Percentiles rank a stretch among this genome's conserved stretches.
These are phyloP conservation scores for Lomentospora prolificans DNA, from an alignment of 2,329 filamentous ascomycete species.

Conservation along the genomic window DNA sequence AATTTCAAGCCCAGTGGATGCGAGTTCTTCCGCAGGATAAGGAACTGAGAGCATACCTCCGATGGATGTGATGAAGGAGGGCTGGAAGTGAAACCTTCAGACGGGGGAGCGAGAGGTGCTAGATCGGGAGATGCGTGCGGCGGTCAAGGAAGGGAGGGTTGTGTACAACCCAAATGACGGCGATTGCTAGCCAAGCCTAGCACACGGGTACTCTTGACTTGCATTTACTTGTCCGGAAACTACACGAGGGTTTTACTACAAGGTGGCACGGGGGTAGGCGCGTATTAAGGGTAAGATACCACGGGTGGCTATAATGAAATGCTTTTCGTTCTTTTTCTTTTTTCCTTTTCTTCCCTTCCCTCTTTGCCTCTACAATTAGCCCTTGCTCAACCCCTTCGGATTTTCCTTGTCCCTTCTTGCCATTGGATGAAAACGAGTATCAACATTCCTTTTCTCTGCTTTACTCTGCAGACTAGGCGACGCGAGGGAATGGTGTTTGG, in stretches of 20 bases:
- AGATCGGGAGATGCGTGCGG: slow-evolving; percentile 39
- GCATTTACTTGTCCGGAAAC: background rate
- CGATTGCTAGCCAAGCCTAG: slow-evolving; percentile 12
- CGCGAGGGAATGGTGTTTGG: background rate
- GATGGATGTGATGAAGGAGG: slow-evolving; percentile 87
- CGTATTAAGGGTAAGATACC: background rate
- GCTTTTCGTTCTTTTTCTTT: background rate
- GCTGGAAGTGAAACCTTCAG: slow-evolving; percentile 67
- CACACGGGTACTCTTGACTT: background rate
- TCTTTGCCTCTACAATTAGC: background rate
- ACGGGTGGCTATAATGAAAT: background rate
- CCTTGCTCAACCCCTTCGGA: too few relatives aligned
- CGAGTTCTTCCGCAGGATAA: slow-evolving; percentile 75
- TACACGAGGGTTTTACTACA: background rate
- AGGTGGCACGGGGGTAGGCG: background rate
- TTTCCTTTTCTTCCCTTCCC: background rate
- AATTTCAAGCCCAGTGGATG: slow-evolving; percentile 85
- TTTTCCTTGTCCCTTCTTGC: background rate
- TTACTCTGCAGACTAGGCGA: background rate
- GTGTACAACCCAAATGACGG: slow-evolving; percentile 40
- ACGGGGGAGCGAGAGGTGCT: slow-evolving; percentile 55
- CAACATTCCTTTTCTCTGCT: background rate
- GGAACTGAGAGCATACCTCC: slow-evolving; percentile 74
- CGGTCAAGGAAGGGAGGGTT: slow-evolving; percentile 48
- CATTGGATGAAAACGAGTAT: background rate